Base-by-base conservation (phyloP, 148 eudicot species). In the Diospyros kaki region DNA sequence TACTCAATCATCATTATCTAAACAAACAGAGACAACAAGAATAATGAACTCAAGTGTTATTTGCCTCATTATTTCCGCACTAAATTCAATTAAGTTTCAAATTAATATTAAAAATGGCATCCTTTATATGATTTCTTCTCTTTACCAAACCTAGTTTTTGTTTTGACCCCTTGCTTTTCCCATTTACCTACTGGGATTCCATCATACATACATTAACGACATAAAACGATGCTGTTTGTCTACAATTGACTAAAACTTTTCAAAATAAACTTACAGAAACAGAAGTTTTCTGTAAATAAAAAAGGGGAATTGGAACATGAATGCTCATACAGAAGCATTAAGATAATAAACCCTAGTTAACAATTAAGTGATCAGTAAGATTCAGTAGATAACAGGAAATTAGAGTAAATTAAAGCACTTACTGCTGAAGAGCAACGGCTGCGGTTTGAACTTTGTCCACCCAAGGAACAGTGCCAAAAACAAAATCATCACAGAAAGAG, bases 381-480 rank as follows among this genome's bases (percentile, higher is more conserved):
- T 28, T 28, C 28, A 28, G 28, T 28, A 28, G 28, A 28, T 28
- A 28, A 28, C 28, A 48, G 52, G 52, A 4, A 48, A 48, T 48
- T 48, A 48, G 0, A 48, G 52, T 4, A 48, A 46, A 14, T 39
- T 56, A 55, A 64, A 60, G 3, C 58, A 84, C 79, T 76, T 61
- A 89, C 96, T 83, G 79, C 56, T 86, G 86, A 17, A 91, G 87
- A 68, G 91, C 75, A 58, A 82, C 83, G 18, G 89, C 71, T 6
- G 97, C 90, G 74, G 76, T 77, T 2, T 86, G 80, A 55, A 87
- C 93, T 63, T 91, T 93, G 62, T 82, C 80, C 4, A 13, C 5
- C 7, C 83, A 75, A 39, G 97, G 97, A 77, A 81, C 86, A 77
- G 74, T 43, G 2, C 90, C 91, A 77, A 87, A 87, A 2, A 84